phyloP scores from a whole-genome alignment of 176 grass and related monocot genomes.

The Triticum dicoccoides region DNA sequence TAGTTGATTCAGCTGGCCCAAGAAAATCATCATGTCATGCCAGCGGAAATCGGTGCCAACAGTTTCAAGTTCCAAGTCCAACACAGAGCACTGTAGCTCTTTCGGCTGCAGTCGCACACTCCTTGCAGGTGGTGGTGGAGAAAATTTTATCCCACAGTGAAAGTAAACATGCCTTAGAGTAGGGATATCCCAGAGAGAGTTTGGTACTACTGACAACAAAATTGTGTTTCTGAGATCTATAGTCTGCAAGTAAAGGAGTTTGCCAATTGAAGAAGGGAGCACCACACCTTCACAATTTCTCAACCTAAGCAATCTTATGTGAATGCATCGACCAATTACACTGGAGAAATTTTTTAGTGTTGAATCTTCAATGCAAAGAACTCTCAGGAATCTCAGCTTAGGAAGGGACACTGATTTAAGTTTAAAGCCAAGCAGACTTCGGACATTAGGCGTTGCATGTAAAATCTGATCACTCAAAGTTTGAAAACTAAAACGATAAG shows the following conservation, averaged over 20 bases:
- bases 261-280: background rate
- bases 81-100: too few relatives aligned
- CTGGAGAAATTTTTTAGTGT: background rate
- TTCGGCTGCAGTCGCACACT: too few relatives aligned
- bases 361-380: background rate
- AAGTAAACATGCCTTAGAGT: background rate
- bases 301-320: background rate
- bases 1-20: background rate
- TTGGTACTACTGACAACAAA: constrained; percentile 30
- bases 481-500: too few relatives aligned
- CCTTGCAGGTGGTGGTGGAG: too few relatives aligned
- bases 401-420: background rate
- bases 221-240: background rate
- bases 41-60: too few relatives aligned
- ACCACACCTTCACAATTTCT: background rate
- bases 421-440: background rate
- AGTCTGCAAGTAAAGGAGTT: background rate
- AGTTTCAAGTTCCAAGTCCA: fast-evolving
- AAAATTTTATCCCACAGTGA: too few relatives aligned
- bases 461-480: too few relatives aligned
- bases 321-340: background rate
- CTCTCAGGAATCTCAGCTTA: background rate
- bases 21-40: too few relatives aligned
- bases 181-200: constrained; percentile 32
- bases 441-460: too few relatives aligned